phyloP scores from a whole-genome alignment of 129 eudicot genomes.

The Centrapalus pauciflorus region DNA sequence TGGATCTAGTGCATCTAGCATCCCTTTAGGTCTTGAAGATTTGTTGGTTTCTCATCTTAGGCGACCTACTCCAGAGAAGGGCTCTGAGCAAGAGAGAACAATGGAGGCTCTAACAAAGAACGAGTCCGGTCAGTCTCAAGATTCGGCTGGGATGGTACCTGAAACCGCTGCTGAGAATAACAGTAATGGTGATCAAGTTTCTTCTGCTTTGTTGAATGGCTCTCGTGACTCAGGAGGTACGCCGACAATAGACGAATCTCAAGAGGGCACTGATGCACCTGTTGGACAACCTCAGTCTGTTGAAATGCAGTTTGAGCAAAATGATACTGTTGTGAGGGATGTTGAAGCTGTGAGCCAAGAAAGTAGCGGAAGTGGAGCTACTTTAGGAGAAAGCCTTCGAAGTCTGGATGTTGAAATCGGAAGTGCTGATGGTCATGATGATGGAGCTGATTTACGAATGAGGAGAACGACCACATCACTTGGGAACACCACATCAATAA shows the following conservation, averaged over 20 bases:
- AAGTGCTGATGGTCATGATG: slow-evolving; percentile 99
- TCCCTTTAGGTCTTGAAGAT: slow-evolving; percentile 93
- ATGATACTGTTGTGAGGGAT: slow-evolving; percentile 66
- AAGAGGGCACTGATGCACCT: slow-evolving; percentile 43
- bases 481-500: slow-evolving; percentile 33
- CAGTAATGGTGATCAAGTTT: slow-evolving; percentile 28
- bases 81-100: slow-evolving; percentile 40
- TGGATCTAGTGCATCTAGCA: slow-evolving; percentile 66
- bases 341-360: slow-evolving; percentile 98
- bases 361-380: slow-evolving; percentile 96
- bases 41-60: slow-evolving; percentile 70
- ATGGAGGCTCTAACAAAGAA: slow-evolving; percentile 43
- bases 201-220: slow-evolving; percentile 33
- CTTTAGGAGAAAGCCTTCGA: slow-evolving; percentile 90
- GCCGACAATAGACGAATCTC: slow-evolving; percentile 35
- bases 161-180: slow-evolving; percentile 40
- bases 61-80: slow-evolving; percentile 54
- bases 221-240: slow-evolving; percentile 32
- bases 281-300: slow-evolving; percentile 47
- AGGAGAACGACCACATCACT: slow-evolving; percentile 62
- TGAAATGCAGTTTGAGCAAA: slow-evolving; percentile 85
- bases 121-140: slow-evolving; percentile 44
- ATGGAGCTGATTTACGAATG: slow-evolving; percentile 60
- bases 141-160: slow-evolving; percentile 40
- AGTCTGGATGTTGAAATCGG: slow-evolving; percentile 99